Percentiles rank a stretch among this genome's conserved stretches.
Conservation (phyloP, 2,329 filamentous ascomycete species). For the Huntiella savannae region DNA sequence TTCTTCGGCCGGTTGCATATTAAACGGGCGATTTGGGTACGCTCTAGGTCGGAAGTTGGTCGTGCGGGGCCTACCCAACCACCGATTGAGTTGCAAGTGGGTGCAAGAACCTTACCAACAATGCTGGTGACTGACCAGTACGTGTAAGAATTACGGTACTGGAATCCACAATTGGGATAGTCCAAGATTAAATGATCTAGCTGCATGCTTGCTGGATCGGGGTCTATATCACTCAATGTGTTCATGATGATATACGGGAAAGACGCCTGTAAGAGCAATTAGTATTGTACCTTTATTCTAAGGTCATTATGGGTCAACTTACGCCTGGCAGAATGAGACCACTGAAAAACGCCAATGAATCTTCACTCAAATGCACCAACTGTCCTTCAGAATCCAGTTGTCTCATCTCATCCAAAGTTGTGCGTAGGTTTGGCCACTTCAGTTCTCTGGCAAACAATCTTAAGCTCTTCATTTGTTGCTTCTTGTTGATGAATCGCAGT, state of each 20-base stretch:
- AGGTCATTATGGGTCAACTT: slow-evolving; percentile 18
- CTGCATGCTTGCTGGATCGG: slow-evolving; percentile 43
- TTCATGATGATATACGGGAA: slow-evolving; percentile 66
- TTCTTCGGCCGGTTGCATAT: slow-evolving; percentile 40
- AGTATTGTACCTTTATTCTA: neutral
- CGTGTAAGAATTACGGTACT: slow-evolving; percentile 54
- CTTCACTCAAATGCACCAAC: slow-evolving; percentile 43
- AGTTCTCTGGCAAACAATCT: slow-evolving; percentile 50
- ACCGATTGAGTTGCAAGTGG: slow-evolving; percentile 49
- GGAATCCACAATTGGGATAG: slow-evolving; percentile 52
- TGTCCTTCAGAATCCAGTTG: slow-evolving; percentile 38
- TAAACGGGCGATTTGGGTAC: slow-evolving; percentile 51
- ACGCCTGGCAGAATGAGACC: slow-evolving; percentile 53
- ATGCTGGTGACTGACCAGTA: slow-evolving; percentile 59
- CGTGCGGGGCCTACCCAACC: slow-evolving; percentile 60
- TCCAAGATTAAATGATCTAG: slow-evolving; percentile 50
- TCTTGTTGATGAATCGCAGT: slow-evolving; percentile 45
- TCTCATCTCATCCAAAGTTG: slow-evolving; percentile 42
- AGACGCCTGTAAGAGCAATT: slow-evolving; percentile 24
- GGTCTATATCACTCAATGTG: slow-evolving; percentile 55
- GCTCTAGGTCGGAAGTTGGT: slow-evolving; percentile 45
- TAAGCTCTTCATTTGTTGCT: slow-evolving; percentile 48
- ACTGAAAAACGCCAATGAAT: slow-evolving; percentile 61
- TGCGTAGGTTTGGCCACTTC: slow-evolving; percentile 57
- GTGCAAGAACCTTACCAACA: slow-evolving; percentile 56